A percentile compares a stretch with the other conserved stretches of the same genome.
Conservation (phyloP, 768 basidiomycete genomes). For the Albatrellus ellisii region DNA sequence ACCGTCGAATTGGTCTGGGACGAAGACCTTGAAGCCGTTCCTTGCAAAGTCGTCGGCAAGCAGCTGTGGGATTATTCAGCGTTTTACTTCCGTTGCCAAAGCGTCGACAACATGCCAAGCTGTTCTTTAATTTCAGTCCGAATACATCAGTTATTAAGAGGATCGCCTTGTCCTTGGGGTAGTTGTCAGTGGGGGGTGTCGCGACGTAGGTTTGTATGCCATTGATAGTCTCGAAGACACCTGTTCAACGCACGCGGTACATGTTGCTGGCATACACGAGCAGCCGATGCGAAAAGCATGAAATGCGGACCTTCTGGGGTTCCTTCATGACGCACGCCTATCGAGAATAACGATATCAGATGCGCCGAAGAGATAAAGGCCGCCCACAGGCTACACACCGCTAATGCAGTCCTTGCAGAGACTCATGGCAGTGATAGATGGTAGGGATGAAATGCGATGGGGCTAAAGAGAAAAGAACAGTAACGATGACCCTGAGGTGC, state of each 20-base stretch:
- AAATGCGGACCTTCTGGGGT: constrained; percentile 20
- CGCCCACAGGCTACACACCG: constrained; percentile 25
- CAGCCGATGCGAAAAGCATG: not conserved
- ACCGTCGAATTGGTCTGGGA: constrained; percentile 12
- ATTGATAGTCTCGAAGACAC: constrained; percentile 22
- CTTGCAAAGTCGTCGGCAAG: constrained; percentile 31
- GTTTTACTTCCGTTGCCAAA: not conserved
- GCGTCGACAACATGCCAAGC: constrained; percentile 13
- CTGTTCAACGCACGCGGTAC: constrained; percentile 13
- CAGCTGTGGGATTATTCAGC: constrained; percentile 17
- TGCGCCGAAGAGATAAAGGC: too few species aligned
- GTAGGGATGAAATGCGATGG: too few species aligned
- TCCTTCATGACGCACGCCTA: constrained; percentile 25
- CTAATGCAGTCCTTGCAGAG: constrained; percentile 42
- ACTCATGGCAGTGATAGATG: too few species aligned
- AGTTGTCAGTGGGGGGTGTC: constrained; percentile 27
- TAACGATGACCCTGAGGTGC: not conserved
- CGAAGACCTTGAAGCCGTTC: constrained; percentile 22
- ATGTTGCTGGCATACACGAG: not conserved
- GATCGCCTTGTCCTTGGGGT: constrained; percentile 27
- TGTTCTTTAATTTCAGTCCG: constrained; percentile 23
- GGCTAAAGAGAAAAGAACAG: not conserved
- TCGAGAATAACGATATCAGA: too few species aligned
- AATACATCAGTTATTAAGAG: constrained; percentile 28
- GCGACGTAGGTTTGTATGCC: constrained; percentile 29